phyloP scores from a whole-genome alignment of 495 filamentous ascomycete genomes.

The Sabuloglossum arenarium region DNA sequence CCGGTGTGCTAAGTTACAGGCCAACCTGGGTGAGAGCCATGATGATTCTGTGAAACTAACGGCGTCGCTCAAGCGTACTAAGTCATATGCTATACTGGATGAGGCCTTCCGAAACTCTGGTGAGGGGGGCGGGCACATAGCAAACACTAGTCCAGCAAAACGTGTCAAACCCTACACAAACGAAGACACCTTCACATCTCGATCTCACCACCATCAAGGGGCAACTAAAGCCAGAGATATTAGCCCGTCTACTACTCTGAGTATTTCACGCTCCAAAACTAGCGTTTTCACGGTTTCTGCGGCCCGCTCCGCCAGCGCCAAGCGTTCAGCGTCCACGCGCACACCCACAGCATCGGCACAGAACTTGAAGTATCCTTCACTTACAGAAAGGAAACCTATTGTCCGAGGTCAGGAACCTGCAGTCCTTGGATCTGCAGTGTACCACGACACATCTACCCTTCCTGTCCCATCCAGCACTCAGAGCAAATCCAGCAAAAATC shows the following conservation, averaged over 20 bases:
- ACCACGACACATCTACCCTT: neutral
- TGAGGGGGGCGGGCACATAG: conserved; percentile 1
- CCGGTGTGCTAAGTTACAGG: no score
- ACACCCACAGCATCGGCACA: neutral
- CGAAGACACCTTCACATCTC: conserved; percentile 36
- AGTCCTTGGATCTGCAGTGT: neutral
- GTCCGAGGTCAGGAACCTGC: neutral
- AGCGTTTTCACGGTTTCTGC: conserved; percentile 52
- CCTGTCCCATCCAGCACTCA: neutral
- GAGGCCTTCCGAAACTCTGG: neutral
- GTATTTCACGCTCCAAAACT: conserved; percentile 13
- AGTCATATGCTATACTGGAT: no score
- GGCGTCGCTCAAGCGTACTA: no score
- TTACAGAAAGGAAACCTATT: conserved; percentile 4
- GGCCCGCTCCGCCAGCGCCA: conserved; percentile 39
- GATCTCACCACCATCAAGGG: conserved; percentile 28
- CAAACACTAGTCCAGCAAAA: conserved; percentile 26
- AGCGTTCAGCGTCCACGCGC: conserved; percentile 25
- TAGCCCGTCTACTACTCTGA: conserved; percentile 20
- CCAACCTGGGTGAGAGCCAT: no score
- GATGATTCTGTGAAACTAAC: no score
- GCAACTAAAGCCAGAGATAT: conserved; percentile 18
- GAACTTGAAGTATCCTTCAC: neutral
- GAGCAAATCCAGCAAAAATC: conserved; percentile 22
- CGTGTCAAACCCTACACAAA: conserved; percentile 36